A percentile compares a stretch with the other conserved stretches of the same genome.
Evolutionary conservation across 2,329 filamentous ascomycete species (phyloP).

Genomic region (Fusarium mangiferae): DNA sequence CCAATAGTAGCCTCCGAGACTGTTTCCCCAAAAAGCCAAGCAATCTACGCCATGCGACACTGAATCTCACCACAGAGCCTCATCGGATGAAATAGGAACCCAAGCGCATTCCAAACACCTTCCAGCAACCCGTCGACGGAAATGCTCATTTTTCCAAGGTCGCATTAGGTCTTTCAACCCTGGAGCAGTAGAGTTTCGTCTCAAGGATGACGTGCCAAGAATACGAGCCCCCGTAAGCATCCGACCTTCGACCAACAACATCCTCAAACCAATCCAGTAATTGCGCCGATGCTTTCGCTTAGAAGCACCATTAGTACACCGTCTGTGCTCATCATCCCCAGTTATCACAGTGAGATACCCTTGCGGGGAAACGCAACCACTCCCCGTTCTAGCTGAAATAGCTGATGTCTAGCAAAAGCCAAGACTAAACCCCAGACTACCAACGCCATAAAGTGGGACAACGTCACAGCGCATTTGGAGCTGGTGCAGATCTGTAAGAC

Average conservation of each 20-base stretch:
- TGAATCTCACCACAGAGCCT: neutral
- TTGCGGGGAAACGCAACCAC: neutral
- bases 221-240: neutral
- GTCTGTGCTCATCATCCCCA: slow-evolving; percentile 8
- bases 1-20: neutral
- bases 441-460: slow-evolving; percentile 7
- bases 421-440: neutral
- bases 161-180: neutral
- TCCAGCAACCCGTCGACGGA: neutral
- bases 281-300: neutral
- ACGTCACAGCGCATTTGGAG: slow-evolving; percentile 19
- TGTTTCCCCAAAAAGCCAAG: neutral
- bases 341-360: slow-evolving; percentile 10
- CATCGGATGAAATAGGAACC: neutral
- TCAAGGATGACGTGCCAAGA: neutral
- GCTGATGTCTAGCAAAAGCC: neutral
- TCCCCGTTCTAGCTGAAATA: slow-evolving; percentile 1
- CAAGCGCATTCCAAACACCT: neutral
- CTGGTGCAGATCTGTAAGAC: slow-evolving; percentile 7
- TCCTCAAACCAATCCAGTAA: neutral
- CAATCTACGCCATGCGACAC: neutral
- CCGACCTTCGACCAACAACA: neutral
- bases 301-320: neutral
- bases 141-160: neutral
- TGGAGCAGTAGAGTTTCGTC: neutral